Percentiles rank a stretch among this genome's conserved stretches.
Conservation (phyloP, 2,329 filamentous ascomycete genomes). For the Grosmannia huntii region DNA sequence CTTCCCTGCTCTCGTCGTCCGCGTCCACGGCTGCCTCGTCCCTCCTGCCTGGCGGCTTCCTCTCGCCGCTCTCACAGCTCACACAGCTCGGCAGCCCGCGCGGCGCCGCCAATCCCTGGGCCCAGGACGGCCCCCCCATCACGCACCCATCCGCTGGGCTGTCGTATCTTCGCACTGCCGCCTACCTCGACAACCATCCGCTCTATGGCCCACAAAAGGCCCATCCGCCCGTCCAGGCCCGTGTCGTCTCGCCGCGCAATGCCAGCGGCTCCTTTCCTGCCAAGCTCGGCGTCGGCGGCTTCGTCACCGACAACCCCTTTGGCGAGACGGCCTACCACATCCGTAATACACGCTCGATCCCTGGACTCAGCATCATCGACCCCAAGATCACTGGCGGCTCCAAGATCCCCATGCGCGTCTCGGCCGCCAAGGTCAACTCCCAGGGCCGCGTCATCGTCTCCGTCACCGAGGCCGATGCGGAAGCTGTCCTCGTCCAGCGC, state of each 20-base stretch:
- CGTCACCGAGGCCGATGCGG: conserved; percentile 25
- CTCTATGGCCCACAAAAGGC: conserved; percentile 44
- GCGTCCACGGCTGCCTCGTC: conserved; percentile 11
- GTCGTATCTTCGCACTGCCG: conserved; percentile 44
- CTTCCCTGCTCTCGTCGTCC: conserved; percentile 10
- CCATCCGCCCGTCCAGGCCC: conserved; percentile 34
- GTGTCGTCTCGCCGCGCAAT: conserved; percentile 34
- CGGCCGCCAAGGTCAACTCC: conserved; percentile 32
- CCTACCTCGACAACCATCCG: conserved; percentile 46
- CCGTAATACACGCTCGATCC: conserved; percentile 11
- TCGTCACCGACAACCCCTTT: conserved; percentile 30
- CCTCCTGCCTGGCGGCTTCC: conserved; percentile 19
- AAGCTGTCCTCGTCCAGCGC: conserved; percentile 30
- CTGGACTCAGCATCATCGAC: conserved; percentile 29
- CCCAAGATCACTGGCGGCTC: conserved; percentile 35
- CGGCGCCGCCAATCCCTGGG: conserved; percentile 29
- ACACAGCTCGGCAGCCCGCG: background rate
- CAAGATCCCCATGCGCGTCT: conserved; percentile 38
- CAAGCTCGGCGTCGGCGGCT: conserved; percentile 42
- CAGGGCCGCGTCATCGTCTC: conserved; percentile 34
- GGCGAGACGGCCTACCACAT: conserved; percentile 30
- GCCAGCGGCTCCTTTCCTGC: conserved; percentile 17
- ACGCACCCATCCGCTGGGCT: conserved; percentile 51
- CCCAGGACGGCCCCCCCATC: conserved; percentile 40
- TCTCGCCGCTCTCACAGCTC: conserved; percentile 6